A percentile compares a stretch with the other conserved stretches of the same genome.
Evolutionary conservation across 495 filamentous ascomycete genomes (phyloP).

Genomic region (Annulohypoxylon nitens): DNA sequence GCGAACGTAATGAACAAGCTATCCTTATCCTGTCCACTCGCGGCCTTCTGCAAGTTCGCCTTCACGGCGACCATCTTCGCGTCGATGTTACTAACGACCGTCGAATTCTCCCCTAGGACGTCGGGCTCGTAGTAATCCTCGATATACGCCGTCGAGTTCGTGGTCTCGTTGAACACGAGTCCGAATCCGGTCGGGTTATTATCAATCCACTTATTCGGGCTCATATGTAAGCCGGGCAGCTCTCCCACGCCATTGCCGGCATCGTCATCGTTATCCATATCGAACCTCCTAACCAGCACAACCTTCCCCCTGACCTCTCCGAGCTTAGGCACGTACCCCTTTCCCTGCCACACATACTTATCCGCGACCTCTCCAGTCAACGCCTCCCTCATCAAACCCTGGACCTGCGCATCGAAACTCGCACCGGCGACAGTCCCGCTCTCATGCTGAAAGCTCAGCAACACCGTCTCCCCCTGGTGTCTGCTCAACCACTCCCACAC

Average conservation of each 20-base stretch:
- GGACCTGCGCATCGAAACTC: constrained; percentile 56
- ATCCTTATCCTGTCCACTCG: constrained; percentile 47
- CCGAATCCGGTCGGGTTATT: constrained; percentile 73
- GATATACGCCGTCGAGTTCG: constrained; percentile 76
- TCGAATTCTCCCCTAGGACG: constrained; percentile 52
- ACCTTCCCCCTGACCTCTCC: constrained; percentile 83
- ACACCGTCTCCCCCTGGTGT: constrained; percentile 77
- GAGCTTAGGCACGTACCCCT: constrained; percentile 69
- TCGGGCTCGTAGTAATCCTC: constrained; percentile 92
- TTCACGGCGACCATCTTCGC: constrained; percentile 76
- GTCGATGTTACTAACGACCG: constrained; percentile 68
- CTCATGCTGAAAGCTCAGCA: constrained; percentile 88
- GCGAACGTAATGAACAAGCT: constrained; percentile 66
- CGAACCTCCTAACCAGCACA: constrained; percentile 81
- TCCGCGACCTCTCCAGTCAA: constrained; percentile 71
- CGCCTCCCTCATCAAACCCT: constrained; percentile 75
- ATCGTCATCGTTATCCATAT: constrained; percentile 68
- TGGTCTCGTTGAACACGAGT: constrained; percentile 57
- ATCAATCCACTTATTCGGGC: constrained; percentile 81
- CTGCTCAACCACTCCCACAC: constrained; percentile 69
- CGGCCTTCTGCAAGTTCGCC: constrained; percentile 75
- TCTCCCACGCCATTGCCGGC: constrained; percentile 52
- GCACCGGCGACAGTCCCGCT: constrained; percentile 74
- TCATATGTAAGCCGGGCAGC: constrained; percentile 74
- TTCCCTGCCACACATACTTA: constrained; percentile 70